Evolutionary conservation across 2,329 filamentous ascomycete genomes (phyloP).

Genomic region (Ambrosiella cleistominuta): DNA sequence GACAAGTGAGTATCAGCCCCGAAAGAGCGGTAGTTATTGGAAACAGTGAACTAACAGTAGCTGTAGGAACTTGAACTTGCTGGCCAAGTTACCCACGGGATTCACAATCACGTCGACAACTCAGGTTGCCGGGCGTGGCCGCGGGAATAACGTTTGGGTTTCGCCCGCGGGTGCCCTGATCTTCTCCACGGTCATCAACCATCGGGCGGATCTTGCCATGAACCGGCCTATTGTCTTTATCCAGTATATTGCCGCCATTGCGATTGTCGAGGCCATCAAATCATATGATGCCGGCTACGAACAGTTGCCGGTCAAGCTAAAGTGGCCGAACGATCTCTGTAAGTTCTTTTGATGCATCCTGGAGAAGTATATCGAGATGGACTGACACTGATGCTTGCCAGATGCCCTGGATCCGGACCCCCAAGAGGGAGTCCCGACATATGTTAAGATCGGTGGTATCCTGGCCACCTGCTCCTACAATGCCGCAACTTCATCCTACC

Average conservation of each 20-base stretch:
- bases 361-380: constrained; percentile 13
- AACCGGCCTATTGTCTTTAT: constrained; percentile 76
- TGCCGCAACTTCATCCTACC: constrained; percentile 45
- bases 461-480: constrained; percentile 76
- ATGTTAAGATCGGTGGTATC: constrained; percentile 86
- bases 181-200: constrained; percentile 76
- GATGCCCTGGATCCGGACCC: constrained; percentile 49
- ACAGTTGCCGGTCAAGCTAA: constrained; percentile 63
- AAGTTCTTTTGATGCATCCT: constrained; percentile 18
- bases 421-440: constrained; percentile 30
- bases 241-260: constrained; percentile 81
- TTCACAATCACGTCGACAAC: constrained; percentile 76
- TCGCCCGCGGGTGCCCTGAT: constrained; percentile 73
- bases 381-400: constrained; percentile 16
- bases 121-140: constrained; percentile 72
- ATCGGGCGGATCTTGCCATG: constrained; percentile 53
- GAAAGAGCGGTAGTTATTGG: background rate
- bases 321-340: constrained; percentile 97
- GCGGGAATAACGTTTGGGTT: constrained; percentile 88
- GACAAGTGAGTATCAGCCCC: constrained; percentile 46
- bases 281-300: constrained; percentile 62
- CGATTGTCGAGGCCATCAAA: constrained; percentile 68
- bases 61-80: constrained; percentile 54
- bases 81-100: constrained; percentile 63
- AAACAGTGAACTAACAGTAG: background rate